phyloP scores from a whole-genome alignment of 23 red algal species.

The Porphyridium purpureum region DNA sequence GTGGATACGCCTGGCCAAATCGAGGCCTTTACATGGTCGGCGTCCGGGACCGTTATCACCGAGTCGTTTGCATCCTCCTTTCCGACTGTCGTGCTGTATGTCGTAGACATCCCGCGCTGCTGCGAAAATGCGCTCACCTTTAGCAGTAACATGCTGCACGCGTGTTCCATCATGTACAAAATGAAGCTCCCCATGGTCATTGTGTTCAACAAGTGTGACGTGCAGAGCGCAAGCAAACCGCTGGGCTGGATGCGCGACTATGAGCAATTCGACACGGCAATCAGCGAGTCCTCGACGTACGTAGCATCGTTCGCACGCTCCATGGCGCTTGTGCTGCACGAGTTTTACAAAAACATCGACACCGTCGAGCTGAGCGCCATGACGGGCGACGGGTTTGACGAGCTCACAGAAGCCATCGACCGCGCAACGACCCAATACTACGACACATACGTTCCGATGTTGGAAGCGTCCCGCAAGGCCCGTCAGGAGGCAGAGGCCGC shows the following conservation, averaged over 20 bases:
- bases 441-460: slow-evolving; percentile 24
- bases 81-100: slow-evolving; percentile 81
- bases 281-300: slow-evolving; percentile 48
- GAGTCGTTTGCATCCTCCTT: slow-evolving; percentile 50
- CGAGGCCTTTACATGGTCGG: slow-evolving; percentile 96
- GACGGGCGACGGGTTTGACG: slow-evolving; percentile 68
- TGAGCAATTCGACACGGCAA: slow-evolving; percentile 44
- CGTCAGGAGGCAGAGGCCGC: slow-evolving; percentile 4
- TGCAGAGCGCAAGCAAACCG: slow-evolving; percentile 23
- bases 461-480: slow-evolving; percentile 10
- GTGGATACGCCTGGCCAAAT: slow-evolving; percentile 97
- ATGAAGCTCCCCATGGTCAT: slow-evolving; percentile 78
- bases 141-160: slow-evolving; percentile 94
- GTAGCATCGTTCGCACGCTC: slow-evolving; percentile 51
- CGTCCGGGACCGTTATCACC: slow-evolving; percentile 76
- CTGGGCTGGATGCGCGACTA: slow-evolving; percentile 87
- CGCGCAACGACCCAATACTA: slow-evolving; percentile 42
- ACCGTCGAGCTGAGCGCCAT: slow-evolving; percentile 48
- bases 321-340: slow-evolving; percentile 79
- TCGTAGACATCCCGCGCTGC: slow-evolving; percentile 75
- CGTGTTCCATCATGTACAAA: slow-evolving; percentile 95
- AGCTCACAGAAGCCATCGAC: slow-evolving; percentile 32
- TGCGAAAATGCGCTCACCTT: slow-evolving; percentile 68
- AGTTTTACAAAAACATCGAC: slow-evolving; percentile 69
- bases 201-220: slow-evolving; percentile 94